Evolutionary conservation across 768 basidiomycete species (phyloP), one percentile per base, ranked within the genome.

Genomic region (Pisolithus microcarpus): DNA sequence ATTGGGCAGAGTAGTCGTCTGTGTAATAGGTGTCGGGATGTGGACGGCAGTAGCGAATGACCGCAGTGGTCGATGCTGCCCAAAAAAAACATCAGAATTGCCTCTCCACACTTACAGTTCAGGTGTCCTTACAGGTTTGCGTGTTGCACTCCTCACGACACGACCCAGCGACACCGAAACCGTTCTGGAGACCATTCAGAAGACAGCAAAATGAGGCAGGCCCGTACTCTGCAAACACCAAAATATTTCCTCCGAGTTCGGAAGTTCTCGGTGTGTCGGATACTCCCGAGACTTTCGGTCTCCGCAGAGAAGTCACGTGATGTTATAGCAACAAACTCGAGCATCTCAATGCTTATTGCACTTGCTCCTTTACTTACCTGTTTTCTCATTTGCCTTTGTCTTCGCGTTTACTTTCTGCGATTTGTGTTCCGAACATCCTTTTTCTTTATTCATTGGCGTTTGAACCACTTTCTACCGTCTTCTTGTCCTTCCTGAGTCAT

Each of bases 1-100:
- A 74, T 96, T 97, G 13, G 90, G 76, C 49, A 99, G 85, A 5
- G 91, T 95, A 24, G 93, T 86, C 53, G 91, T 82, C 71, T 97
- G 84, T 42, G 93, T 96, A 56, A 85, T 75, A 48, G 95, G 95
- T 46, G 78, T 72, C 40, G 76, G 71, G 54, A 77, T 61, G 68
- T 79, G 81, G 59, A 77, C 79, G 52, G 81, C 78, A 53, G 88
- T 89, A 61, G 88, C 88, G 62, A 87, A 87, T 58, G 79, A 75
- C 65, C 88, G 81, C 66, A 84, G 66, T 46, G 78, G 65, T 54
- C 78, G 75, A 34, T 34, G 34, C 34, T 34, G 34, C 34, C 11
- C 34, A 15, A 34, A 34, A 34, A 34, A 34, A 34, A 13, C 34
- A 34, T 34, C 34, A 34, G 13, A 10, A 3, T 13, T 15, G 5